Base-by-base conservation (phyloP, 1,284 basidiomycete genomes). In the Leccinum subrobustum region DNA sequence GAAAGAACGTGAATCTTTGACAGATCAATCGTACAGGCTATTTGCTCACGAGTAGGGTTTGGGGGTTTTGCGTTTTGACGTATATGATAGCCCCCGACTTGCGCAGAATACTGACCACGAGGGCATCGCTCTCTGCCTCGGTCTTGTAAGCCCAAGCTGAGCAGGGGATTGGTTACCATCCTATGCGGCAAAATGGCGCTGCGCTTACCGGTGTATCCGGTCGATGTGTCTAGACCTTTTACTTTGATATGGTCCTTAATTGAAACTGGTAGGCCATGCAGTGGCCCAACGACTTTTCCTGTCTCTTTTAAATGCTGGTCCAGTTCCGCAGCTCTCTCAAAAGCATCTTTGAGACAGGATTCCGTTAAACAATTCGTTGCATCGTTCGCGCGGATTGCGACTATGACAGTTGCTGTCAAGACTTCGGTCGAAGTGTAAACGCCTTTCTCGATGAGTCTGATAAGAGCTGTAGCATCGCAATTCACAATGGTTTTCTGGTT, bases 221-320 rank as follows among this genome's bases (percentile, higher is more conserved):
- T 75, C 7, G 80, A 74, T 9, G 80, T 81, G 59, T 82, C 81
- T 44, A 77, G 68, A n/a, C 77, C 81, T 58, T 79, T 77, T 37
- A 82, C 73, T 57, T 75, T 72, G 67, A 82, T 79, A 63, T 84
- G 83, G 65, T 85, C 83, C 70, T 87, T 85, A 66, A 82, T 70
- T 25, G 76, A 76, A 50, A 85, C 73, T 0, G 86, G 86, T 8
- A 88, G 67, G 4, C 86, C 87, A 64, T 87, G 85, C 44, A 88
- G 70, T 5, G 85, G 84, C 12, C 86, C 86, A 18, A 84, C 76
- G n/a, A 79, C 72, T 56, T 77, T 64, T 1, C 82, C 82, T 2
- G 78, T 84, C 57, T 74, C 65, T 48, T 75, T 72, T 33, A 83
- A 67, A 68, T 82, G 67, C 18, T 69, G 74, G 68, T 88, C 86